phyloP scores from a whole-genome alignment of 2,329 filamentous ascomycete species.

The Fusarium nanum region DNA sequence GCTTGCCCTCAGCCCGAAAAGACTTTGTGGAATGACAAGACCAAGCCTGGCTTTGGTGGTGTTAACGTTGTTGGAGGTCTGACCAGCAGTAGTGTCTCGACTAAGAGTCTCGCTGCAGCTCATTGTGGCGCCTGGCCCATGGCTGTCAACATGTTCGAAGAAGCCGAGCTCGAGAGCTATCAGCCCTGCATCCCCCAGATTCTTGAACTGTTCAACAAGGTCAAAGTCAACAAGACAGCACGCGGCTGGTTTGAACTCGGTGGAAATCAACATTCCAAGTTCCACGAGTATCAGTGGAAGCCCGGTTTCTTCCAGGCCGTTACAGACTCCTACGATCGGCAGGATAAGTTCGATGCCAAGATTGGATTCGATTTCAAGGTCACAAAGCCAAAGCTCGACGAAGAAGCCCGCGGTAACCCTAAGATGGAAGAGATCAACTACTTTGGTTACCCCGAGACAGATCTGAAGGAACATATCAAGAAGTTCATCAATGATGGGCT shows the following conservation, averaged over 20 bases:
- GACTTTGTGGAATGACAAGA: constrained; percentile 35
- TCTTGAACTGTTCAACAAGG: constrained; percentile 49
- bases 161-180: constrained; percentile 56
- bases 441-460: constrained; percentile 50
- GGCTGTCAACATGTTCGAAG: constrained; percentile 56
- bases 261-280: constrained; percentile 32
- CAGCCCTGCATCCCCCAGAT: constrained; percentile 58
- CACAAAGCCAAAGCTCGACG: constrained; percentile 45
- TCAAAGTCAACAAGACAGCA: constrained; percentile 22
- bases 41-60: constrained; percentile 50
- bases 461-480: constrained; percentile 48
- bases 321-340: constrained; percentile 50
- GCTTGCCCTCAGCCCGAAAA: constrained; percentile 37
- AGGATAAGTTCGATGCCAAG: constrained; percentile 46
- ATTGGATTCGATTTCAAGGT: constrained; percentile 51
- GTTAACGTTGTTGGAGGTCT: constrained; percentile 55
- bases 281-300: constrained; percentile 46
- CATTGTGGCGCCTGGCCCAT: constrained; percentile 57
- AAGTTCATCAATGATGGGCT: constrained; percentile 48
- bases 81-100: constrained; percentile 56
- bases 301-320: constrained; percentile 52
- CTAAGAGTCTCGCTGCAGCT: constrained; percentile 57
- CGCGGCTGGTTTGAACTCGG: constrained; percentile 18
- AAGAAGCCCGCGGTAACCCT: constrained; percentile 35
- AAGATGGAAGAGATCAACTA: constrained; percentile 47